These are phyloP conservation scores for Pascua sp. DNA, from an alignment of 1,284 basidiomycete species.

Conservation along the genomic window DNA sequence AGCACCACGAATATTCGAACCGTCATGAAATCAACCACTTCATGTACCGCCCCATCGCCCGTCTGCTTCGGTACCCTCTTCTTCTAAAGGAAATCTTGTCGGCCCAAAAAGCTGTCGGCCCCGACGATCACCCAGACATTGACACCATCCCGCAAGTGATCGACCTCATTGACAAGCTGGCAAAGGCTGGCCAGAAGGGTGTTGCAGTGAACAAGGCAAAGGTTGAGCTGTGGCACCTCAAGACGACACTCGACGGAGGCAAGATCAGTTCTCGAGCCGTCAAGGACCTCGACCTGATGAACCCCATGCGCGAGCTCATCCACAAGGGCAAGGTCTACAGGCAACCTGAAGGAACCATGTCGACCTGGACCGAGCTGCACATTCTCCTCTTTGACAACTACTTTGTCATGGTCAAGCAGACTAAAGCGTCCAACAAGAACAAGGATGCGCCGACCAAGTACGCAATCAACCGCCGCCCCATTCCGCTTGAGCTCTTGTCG, in stretches of 20 bases:
- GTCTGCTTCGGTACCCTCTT: slow-evolving; percentile 82
- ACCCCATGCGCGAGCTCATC: slow-evolving; percentile 76
- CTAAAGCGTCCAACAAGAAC: slow-evolving; percentile 73
- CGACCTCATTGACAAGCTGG: slow-evolving; percentile 76
- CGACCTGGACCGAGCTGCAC: slow-evolving; percentile 78
- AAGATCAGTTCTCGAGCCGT: slow-evolving; percentile 74
- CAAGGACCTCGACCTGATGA: slow-evolving; percentile 76
- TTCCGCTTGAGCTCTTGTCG: slow-evolving; percentile 79
- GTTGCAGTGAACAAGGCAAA: slow-evolving; percentile 77
- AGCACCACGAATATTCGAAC: slow-evolving; percentile 48
- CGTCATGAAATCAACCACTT: slow-evolving; percentile 82
- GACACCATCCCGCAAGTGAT: slow-evolving; percentile 75
- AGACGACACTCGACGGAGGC: slow-evolving; percentile 59
- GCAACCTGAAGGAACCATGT: slow-evolving; percentile 79
- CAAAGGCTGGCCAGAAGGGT: slow-evolving; percentile 78
- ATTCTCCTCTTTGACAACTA: slow-evolving; percentile 92
- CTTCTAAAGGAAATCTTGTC: slow-evolving; percentile 75
- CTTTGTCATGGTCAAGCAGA: slow-evolving; percentile 78
- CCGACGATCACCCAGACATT: slow-evolving; percentile 69
- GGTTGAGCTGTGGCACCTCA: slow-evolving; percentile 80
- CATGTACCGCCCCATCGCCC: slow-evolving; percentile 81
- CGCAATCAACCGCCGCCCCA: slow-evolving; percentile 71
- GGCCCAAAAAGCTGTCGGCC: slow-evolving; percentile 54
- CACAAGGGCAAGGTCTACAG: slow-evolving; percentile 75
- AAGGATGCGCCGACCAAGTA: slow-evolving; percentile 50